phyloP scores from a whole-genome alignment of 257 asterid species.

The Pogostemon cablin region DNA sequence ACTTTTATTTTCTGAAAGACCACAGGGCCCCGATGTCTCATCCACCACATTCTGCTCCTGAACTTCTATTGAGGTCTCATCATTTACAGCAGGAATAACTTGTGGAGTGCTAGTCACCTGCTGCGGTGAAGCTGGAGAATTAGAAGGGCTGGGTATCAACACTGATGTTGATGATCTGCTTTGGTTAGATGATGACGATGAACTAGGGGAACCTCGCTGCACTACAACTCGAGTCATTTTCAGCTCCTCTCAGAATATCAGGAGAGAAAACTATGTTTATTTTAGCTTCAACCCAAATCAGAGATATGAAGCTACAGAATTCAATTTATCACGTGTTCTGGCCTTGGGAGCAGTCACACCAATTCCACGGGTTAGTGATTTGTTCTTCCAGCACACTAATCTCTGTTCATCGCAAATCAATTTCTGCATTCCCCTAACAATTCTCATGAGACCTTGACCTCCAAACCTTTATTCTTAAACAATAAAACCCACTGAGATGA shows the following conservation, averaged over 20 bases:
- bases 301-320: conserved; percentile 52
- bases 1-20: conserved; percentile 40
- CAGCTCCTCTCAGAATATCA: conserved; percentile 41
- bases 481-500: conserved; percentile 65
- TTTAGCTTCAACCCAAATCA: conserved; percentile 46
- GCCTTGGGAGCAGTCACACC: conserved; percentile 88
- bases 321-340: conserved; percentile 83
- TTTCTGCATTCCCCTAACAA: conserved; percentile 99
- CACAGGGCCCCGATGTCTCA: conserved; percentile 48
- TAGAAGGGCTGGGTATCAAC: conserved; percentile 47
- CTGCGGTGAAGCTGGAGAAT: conserved; percentile 55
- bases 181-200: conserved; percentile 75
- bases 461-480: conserved; percentile 58
- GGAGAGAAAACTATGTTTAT: conserved; percentile 27
- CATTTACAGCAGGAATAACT: conserved; percentile 54
- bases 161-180: conserved; percentile 58
- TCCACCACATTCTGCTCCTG: conserved; percentile 57
- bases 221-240: conserved; percentile 90
- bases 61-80: conserved; percentile 55
- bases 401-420: conserved; percentile 61
- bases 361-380: conserved; percentile 78
- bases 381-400: conserved; percentile 66
- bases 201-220: conserved; percentile 82
- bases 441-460: conserved; percentile 95
- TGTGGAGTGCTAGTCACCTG: conserved; percentile 49